These are phyloP conservation scores for Raddia guianensis DNA, from an alignment of 176 grass and related monocot genomes.

Conservation along the genomic window DNA sequence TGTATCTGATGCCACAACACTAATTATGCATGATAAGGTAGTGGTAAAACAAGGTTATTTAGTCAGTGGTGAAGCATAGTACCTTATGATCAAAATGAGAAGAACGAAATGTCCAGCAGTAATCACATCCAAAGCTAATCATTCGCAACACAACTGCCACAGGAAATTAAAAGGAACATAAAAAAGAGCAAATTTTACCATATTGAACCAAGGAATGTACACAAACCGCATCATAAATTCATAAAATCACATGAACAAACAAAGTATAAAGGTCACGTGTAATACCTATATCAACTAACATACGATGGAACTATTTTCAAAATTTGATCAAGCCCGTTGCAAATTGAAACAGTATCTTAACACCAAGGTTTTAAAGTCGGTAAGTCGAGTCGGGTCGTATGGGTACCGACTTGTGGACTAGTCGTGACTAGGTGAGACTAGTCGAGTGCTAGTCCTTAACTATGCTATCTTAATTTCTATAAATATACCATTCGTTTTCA, in stretches of 20 bases:
- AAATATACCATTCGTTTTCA: no score
- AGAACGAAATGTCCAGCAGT: slow-evolving; percentile 62
- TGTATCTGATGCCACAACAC: background rate
- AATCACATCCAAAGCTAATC: slow-evolving; percentile 97
- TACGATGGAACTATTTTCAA: background rate
- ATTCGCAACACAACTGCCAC: slow-evolving; percentile 74
- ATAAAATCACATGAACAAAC: background rate
- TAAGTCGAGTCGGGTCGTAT: no score
- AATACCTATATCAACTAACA: slow-evolving; percentile 2
- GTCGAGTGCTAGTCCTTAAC: no score
- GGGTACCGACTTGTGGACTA: no score
- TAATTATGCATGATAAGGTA: slow-evolving; percentile 9
- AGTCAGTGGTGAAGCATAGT: slow-evolving; percentile 1
- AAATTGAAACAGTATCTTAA: background rate
- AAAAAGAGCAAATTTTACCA: slow-evolving; percentile 1
- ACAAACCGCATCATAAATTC: background rate
- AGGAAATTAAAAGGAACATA: slow-evolving; percentile 20
- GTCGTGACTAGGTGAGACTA: no score
- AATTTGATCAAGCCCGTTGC: slow-evolving; percentile 2
- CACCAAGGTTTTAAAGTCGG: background rate
- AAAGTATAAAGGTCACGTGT: background rate
- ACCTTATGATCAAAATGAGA: slow-evolving; percentile 87
- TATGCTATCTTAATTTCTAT: no score
- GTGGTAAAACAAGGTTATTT: background rate
- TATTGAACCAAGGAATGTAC: slow-evolving; percentile 26